phyloP scores from a whole-genome alignment of 116 monocot species.

The Zostera marina region DNA sequence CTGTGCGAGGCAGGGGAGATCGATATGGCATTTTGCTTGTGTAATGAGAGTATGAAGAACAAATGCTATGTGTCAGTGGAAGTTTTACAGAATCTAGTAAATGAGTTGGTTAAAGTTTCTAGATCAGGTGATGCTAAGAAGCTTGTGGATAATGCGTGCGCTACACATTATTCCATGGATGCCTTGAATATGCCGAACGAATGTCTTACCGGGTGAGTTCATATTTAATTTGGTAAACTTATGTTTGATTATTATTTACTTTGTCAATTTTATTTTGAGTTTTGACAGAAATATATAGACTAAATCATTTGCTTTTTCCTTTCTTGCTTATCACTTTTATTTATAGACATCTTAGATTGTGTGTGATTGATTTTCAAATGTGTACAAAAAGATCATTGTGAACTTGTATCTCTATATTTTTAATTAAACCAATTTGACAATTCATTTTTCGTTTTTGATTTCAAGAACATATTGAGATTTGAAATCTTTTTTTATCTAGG shows the following conservation, averaged over 20 bases:
- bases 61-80: conserved; percentile 9
- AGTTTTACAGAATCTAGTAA: conserved; percentile 21
- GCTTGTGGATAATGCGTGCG: conserved; percentile 20
- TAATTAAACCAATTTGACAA: too few relatives aligned
- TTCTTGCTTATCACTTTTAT: too few relatives aligned
- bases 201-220: conserved; percentile 5
- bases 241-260: background rate
- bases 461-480: background rate
- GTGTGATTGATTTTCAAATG: background rate
- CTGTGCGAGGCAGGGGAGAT: conserved; percentile 35
- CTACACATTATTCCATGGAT: background rate
- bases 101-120: conserved; percentile 28
- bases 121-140: conserved; percentile 32
- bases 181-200: conserved; percentile 1
- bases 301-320: too few relatives aligned
- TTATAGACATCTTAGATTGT: background rate
- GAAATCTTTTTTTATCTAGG: conserved; percentile 3
- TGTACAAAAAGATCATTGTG: background rate
- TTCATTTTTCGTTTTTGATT: background rate
- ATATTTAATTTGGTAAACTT: background rate
- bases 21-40: conserved; percentile 34
- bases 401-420: background rate
- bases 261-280: too few relatives aligned
- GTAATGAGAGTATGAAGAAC: conserved; percentile 25
- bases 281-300: too few relatives aligned